phyloP scores from a whole-genome alignment of 108 stramenopile genomes.

The Mayamaea pseudoterrestris region DNA sequence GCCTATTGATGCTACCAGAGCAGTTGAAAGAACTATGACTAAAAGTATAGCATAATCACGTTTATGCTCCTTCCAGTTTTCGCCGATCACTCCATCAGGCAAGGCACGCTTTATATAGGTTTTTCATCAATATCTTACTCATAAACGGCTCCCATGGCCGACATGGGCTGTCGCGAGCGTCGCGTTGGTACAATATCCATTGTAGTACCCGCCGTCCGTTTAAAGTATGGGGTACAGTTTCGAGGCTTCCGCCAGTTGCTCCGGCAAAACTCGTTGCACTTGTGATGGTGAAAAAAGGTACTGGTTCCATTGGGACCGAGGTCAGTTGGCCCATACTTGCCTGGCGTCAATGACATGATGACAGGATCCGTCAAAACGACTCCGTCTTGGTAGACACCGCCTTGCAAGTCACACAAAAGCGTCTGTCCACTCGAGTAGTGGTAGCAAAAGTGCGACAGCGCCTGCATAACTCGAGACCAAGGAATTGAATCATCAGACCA shows the following conservation, averaged over 20 bases:
- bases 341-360: slow-evolving; percentile 16
- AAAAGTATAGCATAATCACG: no score
- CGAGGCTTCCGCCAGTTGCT: slow-evolving; percentile 17
- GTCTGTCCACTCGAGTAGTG: slow-evolving; percentile 26
- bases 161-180: slow-evolving; percentile 2
- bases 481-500: slow-evolving; percentile 18
- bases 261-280: slow-evolving; percentile 34
- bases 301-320: slow-evolving; percentile 24
- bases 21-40: no score
- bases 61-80: no score
- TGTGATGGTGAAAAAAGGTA: slow-evolving; percentile 25
- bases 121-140: no score
- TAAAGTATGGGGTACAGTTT: slow-evolving; percentile 9
- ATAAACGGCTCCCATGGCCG: no score
- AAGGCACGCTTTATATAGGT: no score
- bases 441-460: slow-evolving; percentile 30
- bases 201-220: slow-evolving; percentile 5
- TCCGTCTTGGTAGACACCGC: slow-evolving; percentile 24
- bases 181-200: slow-evolving; percentile 17
- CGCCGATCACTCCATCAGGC: no score
- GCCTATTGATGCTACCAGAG: no score
- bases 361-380: slow-evolving; percentile 35
- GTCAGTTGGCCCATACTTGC: slow-evolving; percentile 26
- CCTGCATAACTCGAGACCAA: slow-evolving; percentile 36
- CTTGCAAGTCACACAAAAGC: slow-evolving; percentile 43